Conservation (phyloP, 768 basidiomycete genomes). For the Glaciozyma martinii region DNA sequence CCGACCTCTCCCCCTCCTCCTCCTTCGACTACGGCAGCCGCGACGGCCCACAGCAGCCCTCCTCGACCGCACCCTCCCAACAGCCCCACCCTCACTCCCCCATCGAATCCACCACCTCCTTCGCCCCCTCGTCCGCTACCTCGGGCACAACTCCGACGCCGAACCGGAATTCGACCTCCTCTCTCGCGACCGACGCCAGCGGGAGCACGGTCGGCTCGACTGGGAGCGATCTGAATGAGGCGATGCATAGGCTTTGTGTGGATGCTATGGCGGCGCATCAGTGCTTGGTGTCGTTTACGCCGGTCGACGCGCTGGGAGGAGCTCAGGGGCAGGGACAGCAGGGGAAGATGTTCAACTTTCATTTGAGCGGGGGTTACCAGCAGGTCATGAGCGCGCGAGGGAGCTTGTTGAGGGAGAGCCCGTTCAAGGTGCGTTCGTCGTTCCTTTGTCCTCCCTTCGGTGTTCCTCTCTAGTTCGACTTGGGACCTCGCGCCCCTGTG, state of each 20-base stretch:
- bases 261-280: slow-evolving; percentile 71
- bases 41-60: background rate
- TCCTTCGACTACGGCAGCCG: slow-evolving; percentile 21
- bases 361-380: slow-evolving; percentile 81
- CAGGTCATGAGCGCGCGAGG: slow-evolving; percentile 86
- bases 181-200: slow-evolving; percentile 1
- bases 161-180: background rate
- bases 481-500: no score
- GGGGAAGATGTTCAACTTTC: slow-evolving; percentile 57
- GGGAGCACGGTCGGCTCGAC: background rate
- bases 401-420: slow-evolving; percentile 78
- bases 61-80: background rate
- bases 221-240: slow-evolving; percentile 45
- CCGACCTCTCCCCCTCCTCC: slow-evolving; percentile 10
- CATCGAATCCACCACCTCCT: background rate
- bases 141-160: background rate
- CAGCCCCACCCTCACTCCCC: background rate
- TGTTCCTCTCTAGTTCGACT: no score
- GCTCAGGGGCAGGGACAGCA: background rate
- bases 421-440: slow-evolving; percentile 49
- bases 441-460: background rate
- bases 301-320: slow-evolving; percentile 46
- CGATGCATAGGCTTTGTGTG: slow-evolving; percentile 67
- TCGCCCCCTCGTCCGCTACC: background rate
- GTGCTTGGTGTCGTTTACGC: slow-evolving; percentile 71